A percentile compares a stretch with the other conserved stretches of the same genome.
Evolutionary conservation across 768 basidiomycete genomes (phyloP).

Genomic region (Suillus paluster): DNA sequence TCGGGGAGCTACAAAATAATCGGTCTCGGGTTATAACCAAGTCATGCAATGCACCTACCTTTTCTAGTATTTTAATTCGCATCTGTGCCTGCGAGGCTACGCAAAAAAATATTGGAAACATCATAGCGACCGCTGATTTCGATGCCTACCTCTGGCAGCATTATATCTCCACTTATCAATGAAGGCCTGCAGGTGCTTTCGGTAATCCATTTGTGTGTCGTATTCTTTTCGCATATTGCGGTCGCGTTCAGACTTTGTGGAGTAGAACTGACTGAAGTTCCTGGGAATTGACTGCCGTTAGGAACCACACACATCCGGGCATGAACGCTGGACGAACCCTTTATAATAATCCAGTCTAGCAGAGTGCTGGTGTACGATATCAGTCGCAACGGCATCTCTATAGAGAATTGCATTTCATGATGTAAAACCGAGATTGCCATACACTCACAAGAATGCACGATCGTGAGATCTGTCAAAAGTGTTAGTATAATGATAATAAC

Average conservation of each 20-base stretch:
- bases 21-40: not conserved
- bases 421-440: not conserved
- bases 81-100: constrained; percentile 86
- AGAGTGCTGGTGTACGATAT: constrained; percentile 97
- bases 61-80: constrained; percentile 78
- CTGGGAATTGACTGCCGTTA: constrained; percentile 40
- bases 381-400: constrained; percentile 94
- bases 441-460: constrained; percentile 84
- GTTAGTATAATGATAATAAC: constrained; percentile 13
- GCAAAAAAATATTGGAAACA: constrained; percentile 10
- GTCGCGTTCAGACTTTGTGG: constrained; percentile 95
- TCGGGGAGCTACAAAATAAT: constrained; percentile 72
- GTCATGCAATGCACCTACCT: constrained; percentile 44
- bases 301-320: not conserved
- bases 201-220: constrained; percentile 93
- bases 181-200: constrained; percentile 95
- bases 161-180: constrained; percentile 99
- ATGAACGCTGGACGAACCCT: constrained; percentile 55
- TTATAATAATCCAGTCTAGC: constrained; percentile 96
- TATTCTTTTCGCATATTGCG: constrained; percentile 93
- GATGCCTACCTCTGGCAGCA: constrained; percentile 77
- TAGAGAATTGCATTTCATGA: constrained; percentile 7
- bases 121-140: not conserved
- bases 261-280: constrained; percentile 99
- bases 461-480: constrained; percentile 80